Base-by-base conservation (phyloP, 169 alveolate genomes). In the Fabrea salina region DNA sequence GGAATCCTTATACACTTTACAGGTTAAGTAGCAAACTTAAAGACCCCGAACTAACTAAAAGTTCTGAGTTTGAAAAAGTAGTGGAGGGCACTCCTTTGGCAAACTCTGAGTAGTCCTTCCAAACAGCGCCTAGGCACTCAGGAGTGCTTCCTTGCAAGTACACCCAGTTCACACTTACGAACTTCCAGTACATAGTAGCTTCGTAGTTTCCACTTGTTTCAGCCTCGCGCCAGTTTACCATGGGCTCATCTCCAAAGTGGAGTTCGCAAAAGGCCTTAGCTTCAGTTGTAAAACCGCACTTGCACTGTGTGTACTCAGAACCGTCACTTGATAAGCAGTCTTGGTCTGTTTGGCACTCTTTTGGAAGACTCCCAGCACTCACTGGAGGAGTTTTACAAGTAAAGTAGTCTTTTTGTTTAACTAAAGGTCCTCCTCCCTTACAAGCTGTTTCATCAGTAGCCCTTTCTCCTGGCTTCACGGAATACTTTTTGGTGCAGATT, bases 231-330 rank as follows among this genome's bases (percentile, higher is more conserved):
- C 57, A 47, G n/a, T 68, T 68, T 16, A 40, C 37, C 57, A 43
- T 68, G n/a, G 78, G 64, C 25, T 43, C 66, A 44, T 68, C 78
- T n/a, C 78, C 35, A 44, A n/a, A 68, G 44, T 43, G 61, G n/a
- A 68, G 35, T 3, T 68, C 35, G 61, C 78, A 68, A 44, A 16
- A 68, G 19, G 44, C 32, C 16, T 22, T 33, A 22, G 43, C 57
- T 8, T 68, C 57, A 1, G 61, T 47, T 13, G 40, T 47, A n/a
- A 68, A 16, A n/a, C 78, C 78, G 30, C 78, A 68, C 16, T 11
- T 7, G 37, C 78, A 68, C n/a, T 37, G 19, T n/a, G 44, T 47
- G 8, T 13, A 13, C 19, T 68, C 78, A 0, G 27, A 16, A 25
- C 78, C 78, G 19, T n/a, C 30, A 16, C n/a, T 43, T 19, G 50